Evolutionary conservation across 352 stramenopile species (phyloP).

Genomic region (Pythium pyrilobum): DNA sequence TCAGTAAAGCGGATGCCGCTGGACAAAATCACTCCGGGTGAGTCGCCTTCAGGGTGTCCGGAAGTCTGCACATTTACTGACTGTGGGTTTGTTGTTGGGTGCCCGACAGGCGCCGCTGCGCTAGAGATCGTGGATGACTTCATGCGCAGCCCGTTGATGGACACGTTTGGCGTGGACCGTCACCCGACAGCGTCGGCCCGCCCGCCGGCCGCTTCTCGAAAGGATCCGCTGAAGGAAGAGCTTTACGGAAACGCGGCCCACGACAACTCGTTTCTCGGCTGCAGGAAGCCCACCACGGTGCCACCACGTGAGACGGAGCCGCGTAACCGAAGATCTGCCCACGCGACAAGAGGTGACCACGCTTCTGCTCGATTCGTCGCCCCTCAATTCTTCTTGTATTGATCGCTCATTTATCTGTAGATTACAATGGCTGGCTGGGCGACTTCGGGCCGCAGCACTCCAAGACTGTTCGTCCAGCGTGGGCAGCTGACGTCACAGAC

Average conservation of each 20-base stretch:
- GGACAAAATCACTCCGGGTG: slow-evolving; percentile 54
- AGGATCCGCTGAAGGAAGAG: slow-evolving; percentile 53
- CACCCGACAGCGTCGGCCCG: too few relatives aligned
- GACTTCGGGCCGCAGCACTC: slow-evolving; percentile 73
- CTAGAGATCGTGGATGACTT: slow-evolving; percentile 83
- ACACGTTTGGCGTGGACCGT: slow-evolving; percentile 37
- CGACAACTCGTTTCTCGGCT: slow-evolving; percentile 48
- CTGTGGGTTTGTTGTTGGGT: not conserved
- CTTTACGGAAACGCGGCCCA: slow-evolving; percentile 46
- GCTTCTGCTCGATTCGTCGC: not conserved
- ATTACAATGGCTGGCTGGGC: slow-evolving; percentile 69
- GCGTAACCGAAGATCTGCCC: not conserved
- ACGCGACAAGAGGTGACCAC: not conserved
- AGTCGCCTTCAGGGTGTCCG: too few relatives aligned
- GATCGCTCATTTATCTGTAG: slow-evolving; percentile 16
- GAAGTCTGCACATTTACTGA: too few relatives aligned
- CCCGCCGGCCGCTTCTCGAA: not conserved
- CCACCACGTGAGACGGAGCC: not conserved
- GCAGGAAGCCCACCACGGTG: slow-evolving; percentile 9
- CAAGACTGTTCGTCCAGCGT: slow-evolving; percentile 55
- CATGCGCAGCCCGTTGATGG: slow-evolving; percentile 67
- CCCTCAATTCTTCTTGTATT: too few relatives aligned
- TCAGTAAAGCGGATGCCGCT: slow-evolving; percentile 35
- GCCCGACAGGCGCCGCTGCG: slow-evolving; percentile 61
- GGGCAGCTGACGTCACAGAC: slow-evolving; percentile 23